These are phyloP conservation scores for Voacanga thouarsii DNA, from an alignment of 257 asterid species.

Conservation along the genomic window DNA sequence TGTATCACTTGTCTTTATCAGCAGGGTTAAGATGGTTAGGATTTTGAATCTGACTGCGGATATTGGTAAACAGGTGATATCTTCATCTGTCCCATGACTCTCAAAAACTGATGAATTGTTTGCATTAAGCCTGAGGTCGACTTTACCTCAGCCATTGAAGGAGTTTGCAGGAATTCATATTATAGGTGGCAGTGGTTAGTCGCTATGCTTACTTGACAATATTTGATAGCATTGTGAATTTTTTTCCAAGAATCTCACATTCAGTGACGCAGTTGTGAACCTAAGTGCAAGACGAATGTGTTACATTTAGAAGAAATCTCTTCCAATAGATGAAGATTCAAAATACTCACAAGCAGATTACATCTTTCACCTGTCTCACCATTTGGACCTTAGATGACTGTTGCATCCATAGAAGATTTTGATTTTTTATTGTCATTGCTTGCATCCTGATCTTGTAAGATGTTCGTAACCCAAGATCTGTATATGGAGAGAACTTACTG, in stretches of 20 bases:
- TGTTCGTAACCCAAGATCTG: not conserved
- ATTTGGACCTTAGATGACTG: not conserved
- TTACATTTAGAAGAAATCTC: not conserved
- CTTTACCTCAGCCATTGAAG: not conserved
- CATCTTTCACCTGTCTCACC: not conserved
- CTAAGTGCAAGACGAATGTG: not conserved
- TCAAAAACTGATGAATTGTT: not conserved
- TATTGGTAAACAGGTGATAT: not conserved
- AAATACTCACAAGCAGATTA: not conserved
- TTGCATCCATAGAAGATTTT: not conserved
- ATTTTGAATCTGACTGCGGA: not conserved
- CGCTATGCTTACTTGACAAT: not conserved
- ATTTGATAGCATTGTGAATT: not conserved
- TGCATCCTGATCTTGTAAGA: not conserved
- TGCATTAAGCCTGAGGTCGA: not conserved
- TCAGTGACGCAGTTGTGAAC: not conserved
- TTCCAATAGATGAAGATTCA: not conserved
- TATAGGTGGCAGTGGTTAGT: not conserved
- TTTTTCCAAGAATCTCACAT: not conserved
- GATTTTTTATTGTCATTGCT: not conserved
- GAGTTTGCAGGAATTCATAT: not conserved
- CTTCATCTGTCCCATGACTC: not conserved
- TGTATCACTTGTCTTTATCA: too few species aligned
- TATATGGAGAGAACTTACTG: not conserved
- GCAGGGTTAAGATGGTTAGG: not conserved